These are phyloP conservation scores for Mycena amicta DNA, from an alignment of 768 basidiomycete species.

Conservation along the genomic window DNA sequence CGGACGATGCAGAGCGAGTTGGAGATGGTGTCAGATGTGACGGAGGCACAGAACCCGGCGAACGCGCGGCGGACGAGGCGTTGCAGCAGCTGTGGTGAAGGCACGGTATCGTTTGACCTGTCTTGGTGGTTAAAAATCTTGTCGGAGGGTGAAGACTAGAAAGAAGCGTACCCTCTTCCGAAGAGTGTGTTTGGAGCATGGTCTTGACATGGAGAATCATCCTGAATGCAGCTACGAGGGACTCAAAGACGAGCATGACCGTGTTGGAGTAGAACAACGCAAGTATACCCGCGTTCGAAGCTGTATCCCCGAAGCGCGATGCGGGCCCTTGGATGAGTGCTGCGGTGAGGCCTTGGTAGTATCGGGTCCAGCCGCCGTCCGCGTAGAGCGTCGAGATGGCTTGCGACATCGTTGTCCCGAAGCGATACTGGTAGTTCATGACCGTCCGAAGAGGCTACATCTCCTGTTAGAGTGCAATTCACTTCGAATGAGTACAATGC, in stretches of 20 bases:
- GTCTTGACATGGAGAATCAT: slow-evolving; percentile 95
- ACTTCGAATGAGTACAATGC: no score
- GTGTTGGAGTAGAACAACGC: slow-evolving; percentile 80
- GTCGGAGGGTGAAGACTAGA: not conserved
- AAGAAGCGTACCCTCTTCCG: slow-evolving; percentile 54
- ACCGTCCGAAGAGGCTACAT: slow-evolving; percentile 94
- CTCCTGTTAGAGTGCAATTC: no score
- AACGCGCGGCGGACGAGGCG: slow-evolving; percentile 82
- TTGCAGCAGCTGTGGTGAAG: slow-evolving; percentile 80
- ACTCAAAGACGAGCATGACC: slow-evolving; percentile 79
- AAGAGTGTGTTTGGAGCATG: slow-evolving; percentile 88
- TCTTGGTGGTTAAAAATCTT: not conserved
- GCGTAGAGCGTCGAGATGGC: slow-evolving; percentile 69
- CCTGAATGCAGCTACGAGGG: slow-evolving; percentile 75
- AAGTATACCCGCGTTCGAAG: slow-evolving; percentile 89
- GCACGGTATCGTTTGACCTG: slow-evolving; percentile 82
- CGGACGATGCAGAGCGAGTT: slow-evolving; percentile 88
- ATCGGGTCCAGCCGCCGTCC: slow-evolving; percentile 81
- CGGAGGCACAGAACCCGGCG: slow-evolving; percentile 87
- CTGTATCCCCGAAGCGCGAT: slow-evolving; percentile 92
- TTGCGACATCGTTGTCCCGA: slow-evolving; percentile 70
- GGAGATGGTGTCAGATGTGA: slow-evolving; percentile 82
- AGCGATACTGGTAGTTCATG: slow-evolving; percentile 97
- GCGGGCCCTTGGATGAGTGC: slow-evolving; percentile 87
- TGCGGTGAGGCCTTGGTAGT: slow-evolving; percentile 84